Percentiles rank a stretch among this genome's conserved stretches.
These are phyloP conservation scores for Pseudoturritis turrita DNA, from an alignment of 345 rosid species.

Conservation along the genomic window DNA sequence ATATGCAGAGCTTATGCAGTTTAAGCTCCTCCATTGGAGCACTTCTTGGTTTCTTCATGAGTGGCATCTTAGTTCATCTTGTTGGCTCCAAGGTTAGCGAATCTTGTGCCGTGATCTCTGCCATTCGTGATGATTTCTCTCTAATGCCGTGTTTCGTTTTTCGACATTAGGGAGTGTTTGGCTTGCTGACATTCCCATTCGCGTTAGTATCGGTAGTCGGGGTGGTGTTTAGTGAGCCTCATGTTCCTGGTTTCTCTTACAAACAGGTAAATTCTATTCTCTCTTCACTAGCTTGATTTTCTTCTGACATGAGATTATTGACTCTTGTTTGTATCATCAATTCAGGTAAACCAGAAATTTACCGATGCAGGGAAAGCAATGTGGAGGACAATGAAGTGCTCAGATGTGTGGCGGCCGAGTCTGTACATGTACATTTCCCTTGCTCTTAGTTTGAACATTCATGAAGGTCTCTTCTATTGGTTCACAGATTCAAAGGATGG, in stretches of 20 bases:
- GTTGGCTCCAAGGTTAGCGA: constrained; percentile 72
- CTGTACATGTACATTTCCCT: constrained; percentile 81
- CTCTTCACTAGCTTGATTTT: neutral
- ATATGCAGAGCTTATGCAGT: constrained; percentile 91
- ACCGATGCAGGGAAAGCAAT: constrained; percentile 68
- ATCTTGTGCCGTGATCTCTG: neutral
- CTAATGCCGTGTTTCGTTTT: constrained; percentile 14
- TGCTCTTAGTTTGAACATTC: constrained; percentile 63
- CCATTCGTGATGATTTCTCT: neutral
- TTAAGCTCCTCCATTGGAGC: constrained; percentile 75
- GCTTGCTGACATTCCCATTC: constrained; percentile 67
- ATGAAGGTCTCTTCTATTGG: constrained; percentile 95
- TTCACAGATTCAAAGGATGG: constrained; percentile 72
- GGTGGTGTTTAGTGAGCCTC: constrained; percentile 53
- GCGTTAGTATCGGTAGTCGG: constrained; percentile 63
- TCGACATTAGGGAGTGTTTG: constrained; percentile 63
- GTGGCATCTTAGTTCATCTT: constrained; percentile 83
- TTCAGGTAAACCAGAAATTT: constrained; percentile 68
- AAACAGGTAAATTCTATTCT: constrained; percentile 48
- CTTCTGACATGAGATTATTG: neutral
- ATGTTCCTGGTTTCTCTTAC: constrained; percentile 47
- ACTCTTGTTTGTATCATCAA: constrained; percentile 2
- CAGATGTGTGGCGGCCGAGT: constrained; percentile 85
- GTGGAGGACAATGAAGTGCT: constrained; percentile 76
- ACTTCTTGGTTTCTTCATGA: constrained; percentile 67